These are phyloP conservation scores for Candida tropicalis DNA, from an alignment of 1,139 yeast genomes.

Conservation along the genomic window DNA sequence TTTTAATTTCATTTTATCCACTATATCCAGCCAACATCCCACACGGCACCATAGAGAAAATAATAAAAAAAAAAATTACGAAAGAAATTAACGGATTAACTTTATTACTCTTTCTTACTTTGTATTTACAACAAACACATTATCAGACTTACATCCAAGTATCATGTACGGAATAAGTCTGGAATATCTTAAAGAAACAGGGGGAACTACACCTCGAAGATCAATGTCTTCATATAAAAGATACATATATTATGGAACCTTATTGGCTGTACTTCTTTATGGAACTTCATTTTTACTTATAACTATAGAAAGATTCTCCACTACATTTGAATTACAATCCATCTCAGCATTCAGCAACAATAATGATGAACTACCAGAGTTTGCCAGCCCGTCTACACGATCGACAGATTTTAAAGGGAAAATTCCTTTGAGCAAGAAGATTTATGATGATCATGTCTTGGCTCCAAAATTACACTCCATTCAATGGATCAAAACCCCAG, in stretches of 20 bases:
- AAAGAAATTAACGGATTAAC: no score
- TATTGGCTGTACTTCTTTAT: constrained; percentile 38
- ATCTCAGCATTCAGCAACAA: constrained; percentile 15
- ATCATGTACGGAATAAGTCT: constrained; percentile 1
- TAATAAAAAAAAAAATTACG: no score
- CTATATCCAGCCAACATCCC: no score
- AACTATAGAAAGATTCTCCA: constrained; percentile 25
- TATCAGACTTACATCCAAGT: neutral
- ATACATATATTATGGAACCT: constrained; percentile 19
- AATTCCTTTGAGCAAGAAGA: constrained; percentile 14
- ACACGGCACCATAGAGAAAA: no score
- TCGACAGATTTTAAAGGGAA: constrained; percentile 38
- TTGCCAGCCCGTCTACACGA: constrained; percentile 33
- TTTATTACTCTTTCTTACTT: no score
- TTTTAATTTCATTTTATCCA: no score
- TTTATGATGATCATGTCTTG: constrained; percentile 43
- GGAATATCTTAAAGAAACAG: constrained; percentile 3
- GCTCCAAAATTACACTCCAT: constrained; percentile 50
- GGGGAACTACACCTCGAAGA: neutral
- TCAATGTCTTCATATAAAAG: constrained; percentile 4
- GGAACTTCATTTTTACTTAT: constrained; percentile 39
- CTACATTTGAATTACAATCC: constrained; percentile 5
- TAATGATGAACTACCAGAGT: constrained; percentile 10
- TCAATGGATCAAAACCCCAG: constrained; percentile 67
- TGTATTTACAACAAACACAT: no score